Conservation (phyloP, 345 rosid genomes). For the Brassica cretica region DNA sequence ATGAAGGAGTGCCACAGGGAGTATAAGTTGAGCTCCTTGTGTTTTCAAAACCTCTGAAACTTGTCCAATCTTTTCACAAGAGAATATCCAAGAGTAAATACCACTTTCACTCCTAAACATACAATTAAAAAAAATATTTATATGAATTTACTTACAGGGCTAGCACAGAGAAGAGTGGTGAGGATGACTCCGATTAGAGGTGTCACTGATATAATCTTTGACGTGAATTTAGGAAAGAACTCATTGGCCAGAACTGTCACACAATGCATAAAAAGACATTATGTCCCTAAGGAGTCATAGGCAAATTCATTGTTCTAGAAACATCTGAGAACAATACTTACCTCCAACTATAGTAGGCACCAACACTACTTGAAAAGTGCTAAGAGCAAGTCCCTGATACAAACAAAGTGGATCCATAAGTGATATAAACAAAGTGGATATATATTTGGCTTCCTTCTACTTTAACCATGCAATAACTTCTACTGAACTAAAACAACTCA, state of each 20-base stretch:
- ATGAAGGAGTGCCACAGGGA: slow-evolving; percentile 85
- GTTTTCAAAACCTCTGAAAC: slow-evolving; percentile 84
- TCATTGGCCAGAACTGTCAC: slow-evolving; percentile 81
- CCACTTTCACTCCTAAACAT: slow-evolving; percentile 7
- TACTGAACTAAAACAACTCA: slow-evolving; percentile 2
- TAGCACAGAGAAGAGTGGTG: slow-evolving; percentile 92
- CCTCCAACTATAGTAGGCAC: slow-evolving; percentile 89
- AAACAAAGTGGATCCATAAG: background rate
- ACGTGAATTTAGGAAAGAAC: slow-evolving; percentile 87
- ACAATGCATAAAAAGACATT: slow-evolving; percentile 12
- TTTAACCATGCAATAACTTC: slow-evolving; percentile 9
- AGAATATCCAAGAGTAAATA: background rate
- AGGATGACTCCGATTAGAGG: slow-evolving; percentile 93
- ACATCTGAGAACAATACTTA: slow-evolving; percentile 30
- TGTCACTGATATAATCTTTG: slow-evolving; percentile 74
- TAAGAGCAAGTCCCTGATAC: slow-evolving; percentile 84
- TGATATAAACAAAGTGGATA: slow-evolving; percentile 34
- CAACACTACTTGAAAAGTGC: slow-evolving; percentile 97
- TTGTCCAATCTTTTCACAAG: slow-evolving; percentile 75
- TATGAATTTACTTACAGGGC: slow-evolving; percentile 76
- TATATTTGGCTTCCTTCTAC: background rate
- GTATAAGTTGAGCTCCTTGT: slow-evolving; percentile 82
- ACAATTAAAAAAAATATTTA: no score
- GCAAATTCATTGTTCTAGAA: background rate
- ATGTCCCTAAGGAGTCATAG: background rate